Conservation (phyloP, 2,329 filamentous ascomycete species). For the Monilinia aucupariae region DNA sequence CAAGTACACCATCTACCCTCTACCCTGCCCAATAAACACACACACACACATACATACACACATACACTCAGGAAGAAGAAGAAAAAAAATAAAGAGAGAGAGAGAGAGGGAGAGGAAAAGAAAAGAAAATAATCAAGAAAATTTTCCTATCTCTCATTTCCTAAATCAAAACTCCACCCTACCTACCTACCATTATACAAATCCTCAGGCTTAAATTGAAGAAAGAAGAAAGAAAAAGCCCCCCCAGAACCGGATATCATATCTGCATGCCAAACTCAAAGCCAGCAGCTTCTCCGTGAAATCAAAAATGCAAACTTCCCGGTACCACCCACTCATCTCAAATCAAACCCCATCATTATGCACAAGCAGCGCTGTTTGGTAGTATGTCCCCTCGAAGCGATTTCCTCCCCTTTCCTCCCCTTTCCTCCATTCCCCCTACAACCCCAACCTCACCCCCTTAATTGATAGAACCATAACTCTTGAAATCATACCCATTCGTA, state of each 20-base stretch:
- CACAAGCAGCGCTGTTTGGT: background rate
- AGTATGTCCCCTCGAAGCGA: background rate
- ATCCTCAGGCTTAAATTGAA: background rate
- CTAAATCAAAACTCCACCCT: background rate
- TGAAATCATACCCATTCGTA: constrained; percentile 15
- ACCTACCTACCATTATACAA: background rate
- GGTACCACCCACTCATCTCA: background rate
- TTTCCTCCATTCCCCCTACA: background rate
- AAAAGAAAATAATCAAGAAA: background rate
- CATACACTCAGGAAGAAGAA: background rate
- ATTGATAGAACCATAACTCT: constrained; percentile 9
- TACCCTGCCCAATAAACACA: background rate
- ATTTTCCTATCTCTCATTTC: background rate
- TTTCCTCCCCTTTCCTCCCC: background rate
- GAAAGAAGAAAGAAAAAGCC: background rate
- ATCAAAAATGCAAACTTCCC: background rate
- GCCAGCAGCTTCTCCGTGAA: background rate
- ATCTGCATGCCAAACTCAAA: background rate
- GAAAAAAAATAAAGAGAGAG: too few relatives aligned
- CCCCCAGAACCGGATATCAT: constrained; percentile 2
- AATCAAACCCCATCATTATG: background rate
- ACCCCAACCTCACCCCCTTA: background rate
- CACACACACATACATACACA: background rate
- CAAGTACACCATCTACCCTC: background rate
- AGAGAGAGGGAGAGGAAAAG: background rate